Base-by-base conservation (phyloP, 2,329 filamentous ascomycete genomes). In the Ambrosiella cleistominuta region DNA sequence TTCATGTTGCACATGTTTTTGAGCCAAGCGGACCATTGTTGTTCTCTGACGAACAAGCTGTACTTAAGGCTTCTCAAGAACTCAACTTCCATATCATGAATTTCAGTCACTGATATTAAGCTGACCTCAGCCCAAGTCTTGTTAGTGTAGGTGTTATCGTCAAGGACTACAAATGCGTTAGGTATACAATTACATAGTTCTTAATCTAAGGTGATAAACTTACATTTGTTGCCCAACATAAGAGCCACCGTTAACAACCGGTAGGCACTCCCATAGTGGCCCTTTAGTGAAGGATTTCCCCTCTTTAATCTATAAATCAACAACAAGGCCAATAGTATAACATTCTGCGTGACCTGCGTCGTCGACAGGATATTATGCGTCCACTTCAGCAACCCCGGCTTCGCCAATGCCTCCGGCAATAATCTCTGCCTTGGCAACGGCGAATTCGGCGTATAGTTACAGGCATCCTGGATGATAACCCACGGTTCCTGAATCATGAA, bases 41-140 rank as follows among this genome's bases (percentile, higher is more conserved):
- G 77, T 66, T 88, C 83, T 2, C 90, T 94, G 2, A 88, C 88
- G 67, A 91, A 83, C 7, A 98, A 75, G 65, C 88, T 89, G 71
- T 97, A 98, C 66, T 91, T 82, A 84, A 98, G 95, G 70, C 97
- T 97, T 74, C 91, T 96, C 62, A 98, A 75, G 65, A 98, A 98
- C 69, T 98, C 93, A n/a, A 98, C 93, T 69, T 98, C 93, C 93
- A 98, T 98, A 50, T 96, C 86, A 68, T 98, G 93, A 56, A 98
- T 95, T 70, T 98, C 93, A 61, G 85, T 82, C 11, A 97, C 91
- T 1, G 87, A 83, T 61, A 98, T 95, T 50, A 87, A 86, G 0
- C 93, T 97, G 9, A 98, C 93, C 66, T 98, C 93, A 1, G 91
- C 93, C 93, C 93, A 98, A 0, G 93, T 98, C 75, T 97, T 96